Conservation (phyloP, 108 stramenopile genomes). For the Fragilariopsis cylindrus region DNA sequence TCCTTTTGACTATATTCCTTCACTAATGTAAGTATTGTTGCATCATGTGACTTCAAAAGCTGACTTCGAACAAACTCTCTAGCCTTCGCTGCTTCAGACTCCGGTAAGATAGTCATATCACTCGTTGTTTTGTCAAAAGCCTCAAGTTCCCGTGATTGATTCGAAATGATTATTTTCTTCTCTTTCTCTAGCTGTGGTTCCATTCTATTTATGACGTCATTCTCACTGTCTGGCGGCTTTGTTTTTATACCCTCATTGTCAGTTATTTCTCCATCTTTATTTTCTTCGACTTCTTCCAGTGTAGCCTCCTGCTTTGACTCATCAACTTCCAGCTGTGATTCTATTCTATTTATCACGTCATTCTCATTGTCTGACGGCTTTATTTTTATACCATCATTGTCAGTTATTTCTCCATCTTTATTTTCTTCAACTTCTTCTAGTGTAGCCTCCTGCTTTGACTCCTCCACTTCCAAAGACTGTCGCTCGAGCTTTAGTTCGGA, state of each 20-base stretch:
- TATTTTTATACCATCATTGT: neutral
- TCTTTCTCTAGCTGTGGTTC: slow-evolving; percentile 18
- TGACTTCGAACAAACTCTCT: slow-evolving; percentile 14
- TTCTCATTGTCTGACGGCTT: neutral
- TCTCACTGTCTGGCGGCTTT: neutral
- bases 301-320: neutral
- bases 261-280: neutral
- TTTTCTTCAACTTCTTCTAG: neutral
- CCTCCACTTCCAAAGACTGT: neutral
- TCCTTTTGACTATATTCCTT: slow-evolving; percentile 20
- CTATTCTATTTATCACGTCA: neutral
- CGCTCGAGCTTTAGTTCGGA: neutral
- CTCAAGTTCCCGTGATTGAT: slow-evolving; percentile 40
- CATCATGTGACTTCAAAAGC: slow-evolving; percentile 25
- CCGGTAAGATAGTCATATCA: slow-evolving; percentile 38
- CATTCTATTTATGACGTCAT: neutral
- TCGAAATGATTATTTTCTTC: slow-evolving; percentile 33
- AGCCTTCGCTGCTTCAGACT: slow-evolving; percentile 25
- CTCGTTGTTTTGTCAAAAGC: slow-evolving; percentile 63
- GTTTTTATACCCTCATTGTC: neutral
- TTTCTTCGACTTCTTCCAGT: neutral
- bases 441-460: neutral
- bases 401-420: neutral
- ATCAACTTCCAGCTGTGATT: neutral
- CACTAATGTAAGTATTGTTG: slow-evolving; percentile 19